Evolutionary conservation across 2,329 filamentous ascomycete species (phyloP), one percentile per base, ranked within the genome.

Genomic region (Parastagonospora avenae): DNA sequence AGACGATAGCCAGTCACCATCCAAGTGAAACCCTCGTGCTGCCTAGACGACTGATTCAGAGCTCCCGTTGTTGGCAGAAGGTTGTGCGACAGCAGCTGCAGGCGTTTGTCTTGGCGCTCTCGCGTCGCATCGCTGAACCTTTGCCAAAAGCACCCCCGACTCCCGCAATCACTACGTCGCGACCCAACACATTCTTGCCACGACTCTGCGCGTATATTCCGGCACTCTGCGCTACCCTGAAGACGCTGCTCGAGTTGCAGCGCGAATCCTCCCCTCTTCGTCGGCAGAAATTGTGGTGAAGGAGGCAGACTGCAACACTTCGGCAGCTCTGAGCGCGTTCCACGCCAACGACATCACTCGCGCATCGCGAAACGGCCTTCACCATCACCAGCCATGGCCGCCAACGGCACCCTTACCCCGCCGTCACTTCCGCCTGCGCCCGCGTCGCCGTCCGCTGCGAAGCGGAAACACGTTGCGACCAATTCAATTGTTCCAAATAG

Each of bases 381-480:
- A 58, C 55, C 60, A 57, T 63, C 56, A 66, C 57, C 19, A 24
- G 5, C 19, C 61, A 70, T 72, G 60, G 61, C 70, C 58, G 59
- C 66, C 59, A 74, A 74, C 67, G 71, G 69, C 60, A 61, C 64
- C 56, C 63, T 72, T 50, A 66, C 69, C 49, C 67, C 70, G 50
- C 67, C 69, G 16, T 62, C 64, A 44, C 67, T 63, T 37, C 62
- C 66, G 19, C 59, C 63, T 27, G 59, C 62, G 44, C 50, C 67
- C 49, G 33, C 60, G 35, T 73, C 70, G 49, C 70, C 68, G 7
- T 62, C 67, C 12, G 35, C 60, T 35, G 66, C 71, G 52, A 80
- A 80, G 63, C 76, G 78, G 39, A 80, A 80, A 68, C 77, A 77
- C 50, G 73, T 72, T 33, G 67, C 71, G 31, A 71, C 68, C 42